A percentile compares a stretch with the other conserved stretches of the same genome.
Evolutionary conservation across 2,329 filamentous ascomycete species (phyloP).

Genomic region (Venturia effusa): DNA sequence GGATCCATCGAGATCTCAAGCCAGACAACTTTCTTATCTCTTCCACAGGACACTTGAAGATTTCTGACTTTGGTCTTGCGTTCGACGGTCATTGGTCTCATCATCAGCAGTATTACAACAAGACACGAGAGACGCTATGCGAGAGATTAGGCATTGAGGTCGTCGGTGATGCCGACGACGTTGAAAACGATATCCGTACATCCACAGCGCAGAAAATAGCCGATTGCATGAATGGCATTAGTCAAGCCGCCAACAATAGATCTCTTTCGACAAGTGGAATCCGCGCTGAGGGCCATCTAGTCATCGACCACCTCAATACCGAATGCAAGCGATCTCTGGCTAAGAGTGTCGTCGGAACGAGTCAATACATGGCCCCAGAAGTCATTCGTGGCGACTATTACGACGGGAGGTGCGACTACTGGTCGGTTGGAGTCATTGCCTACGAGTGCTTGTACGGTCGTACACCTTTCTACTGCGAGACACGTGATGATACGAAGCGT

Average conservation of each 20-base stretch:
- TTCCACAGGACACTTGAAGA: conserved; percentile 79
- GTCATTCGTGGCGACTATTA: conserved; percentile 73
- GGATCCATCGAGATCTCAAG: conserved; percentile 94
- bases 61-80: conserved; percentile 90
- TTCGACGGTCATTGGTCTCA: conserved; percentile 96
- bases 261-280: background rate
- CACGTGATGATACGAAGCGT: conserved; percentile 71
- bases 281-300: conserved; percentile 29
- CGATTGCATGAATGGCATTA: background rate
- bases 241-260: background rate
- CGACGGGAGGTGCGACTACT: conserved; percentile 92
- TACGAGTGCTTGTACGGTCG: conserved; percentile 91
- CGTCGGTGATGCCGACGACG: conserved; percentile 56
- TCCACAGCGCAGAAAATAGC: conserved; percentile 19
- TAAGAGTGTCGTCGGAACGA: conserved; percentile 83
- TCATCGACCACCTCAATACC: conserved; percentile 61
- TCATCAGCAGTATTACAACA: conserved; percentile 75
- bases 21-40: conserved; percentile 95
- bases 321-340: conserved; percentile 50
- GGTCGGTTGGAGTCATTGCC: conserved; percentile 89
- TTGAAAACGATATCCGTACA: conserved; percentile 30
- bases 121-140: conserved; percentile 68
- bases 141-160: conserved; percentile 65
- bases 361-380: conserved; percentile 97
- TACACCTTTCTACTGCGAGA: conserved; percentile 78